phyloP scores from a whole-genome alignment of 179 eudicot species.

The Drosera spatulata region DNA sequence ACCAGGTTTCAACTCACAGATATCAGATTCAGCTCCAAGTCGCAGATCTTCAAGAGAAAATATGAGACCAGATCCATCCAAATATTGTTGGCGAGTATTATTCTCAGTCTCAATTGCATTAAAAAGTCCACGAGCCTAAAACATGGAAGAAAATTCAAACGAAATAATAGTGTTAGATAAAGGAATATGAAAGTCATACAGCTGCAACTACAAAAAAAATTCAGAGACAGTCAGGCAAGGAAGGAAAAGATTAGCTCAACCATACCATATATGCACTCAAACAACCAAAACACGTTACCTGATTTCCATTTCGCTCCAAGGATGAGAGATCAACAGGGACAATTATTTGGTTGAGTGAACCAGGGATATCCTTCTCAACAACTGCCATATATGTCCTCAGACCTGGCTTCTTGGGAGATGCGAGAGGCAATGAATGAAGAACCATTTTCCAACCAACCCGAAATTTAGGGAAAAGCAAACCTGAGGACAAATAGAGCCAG shows the following conservation, averaged over 20 bases:
- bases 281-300: slow-evolving; percentile 26
- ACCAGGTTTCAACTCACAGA: slow-evolving; percentile 59
- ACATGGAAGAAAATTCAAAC: neutral
- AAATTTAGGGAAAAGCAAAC: slow-evolving; percentile 67
- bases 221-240: too few relatives aligned
- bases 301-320: slow-evolving; percentile 27
- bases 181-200: too few relatives aligned
- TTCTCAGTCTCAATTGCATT: slow-evolving; percentile 75
- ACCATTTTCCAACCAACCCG: slow-evolving; percentile 82
- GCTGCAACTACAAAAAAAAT: too few relatives aligned
- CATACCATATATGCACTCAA: neutral
- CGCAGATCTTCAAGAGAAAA: slow-evolving; percentile 74
- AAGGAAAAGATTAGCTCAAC: neutral
- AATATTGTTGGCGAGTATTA: slow-evolving; percentile 33
- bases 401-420: slow-evolving; percentile 33
- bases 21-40: slow-evolving; percentile 64
- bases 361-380: slow-evolving; percentile 49
- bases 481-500: slow-evolving; percentile 16
- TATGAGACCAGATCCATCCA: slow-evolving; percentile 45
- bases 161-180: too few relatives aligned
- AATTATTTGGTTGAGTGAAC: slow-evolving; percentile 33
- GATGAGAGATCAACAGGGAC: slow-evolving; percentile 33
- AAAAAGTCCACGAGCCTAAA: slow-evolving; percentile 53
- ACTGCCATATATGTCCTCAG: slow-evolving; percentile 74
- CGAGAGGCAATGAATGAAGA: slow-evolving; percentile 55